phyloP scores from a whole-genome alignment of 1,284 basidiomycete genomes.

The Porogramme epimiltina region DNA sequence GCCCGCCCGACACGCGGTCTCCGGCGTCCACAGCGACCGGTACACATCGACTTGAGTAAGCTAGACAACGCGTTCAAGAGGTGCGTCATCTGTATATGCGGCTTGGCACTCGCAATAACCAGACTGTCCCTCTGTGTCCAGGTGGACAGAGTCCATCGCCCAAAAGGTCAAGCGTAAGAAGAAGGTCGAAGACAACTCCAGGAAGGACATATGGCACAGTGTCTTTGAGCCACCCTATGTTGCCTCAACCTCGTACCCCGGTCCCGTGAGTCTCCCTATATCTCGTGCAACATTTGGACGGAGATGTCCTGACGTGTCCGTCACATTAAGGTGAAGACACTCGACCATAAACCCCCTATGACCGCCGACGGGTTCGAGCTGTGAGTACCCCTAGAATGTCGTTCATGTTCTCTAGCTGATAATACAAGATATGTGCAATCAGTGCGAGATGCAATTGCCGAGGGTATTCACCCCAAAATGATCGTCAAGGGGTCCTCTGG shows the following conservation, averaged over 20 bases:
- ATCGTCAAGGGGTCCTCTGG: constrained; percentile 86
- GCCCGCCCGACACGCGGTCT: constrained; percentile 38
- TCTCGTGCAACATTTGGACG: background rate
- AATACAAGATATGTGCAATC: constrained; percentile 58
- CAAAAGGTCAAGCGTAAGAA: constrained; percentile 82
- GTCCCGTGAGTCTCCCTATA: background rate
- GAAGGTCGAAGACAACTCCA: constrained; percentile 64
- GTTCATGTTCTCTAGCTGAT: constrained; percentile 15
- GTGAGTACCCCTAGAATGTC: constrained; percentile 43
- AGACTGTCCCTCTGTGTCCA: constrained; percentile 26
- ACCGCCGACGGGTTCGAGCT: constrained; percentile 67
- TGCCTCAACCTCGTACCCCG: constrained; percentile 31
- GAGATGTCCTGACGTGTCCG: background rate
- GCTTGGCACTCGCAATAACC: background rate
- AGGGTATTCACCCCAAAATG: constrained; percentile 86
- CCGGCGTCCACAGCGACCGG: constrained; percentile 53
- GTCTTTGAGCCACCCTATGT: constrained; percentile 65
- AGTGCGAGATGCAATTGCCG: constrained; percentile 68
- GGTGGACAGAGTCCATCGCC: constrained; percentile 84
- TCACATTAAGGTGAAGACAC: constrained; percentile 59
- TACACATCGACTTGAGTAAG: constrained; percentile 74
- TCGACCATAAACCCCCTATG: constrained; percentile 79
- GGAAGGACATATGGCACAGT: constrained; percentile 75
- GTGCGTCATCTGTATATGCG: constrained; percentile 34
- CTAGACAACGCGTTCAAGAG: constrained; percentile 82